Percentiles rank a stretch among this genome's conserved stretches.
phyloP scores from a whole-genome alignment of 2,329 filamentous ascomycete species.

The Alternaria postmessia region DNA sequence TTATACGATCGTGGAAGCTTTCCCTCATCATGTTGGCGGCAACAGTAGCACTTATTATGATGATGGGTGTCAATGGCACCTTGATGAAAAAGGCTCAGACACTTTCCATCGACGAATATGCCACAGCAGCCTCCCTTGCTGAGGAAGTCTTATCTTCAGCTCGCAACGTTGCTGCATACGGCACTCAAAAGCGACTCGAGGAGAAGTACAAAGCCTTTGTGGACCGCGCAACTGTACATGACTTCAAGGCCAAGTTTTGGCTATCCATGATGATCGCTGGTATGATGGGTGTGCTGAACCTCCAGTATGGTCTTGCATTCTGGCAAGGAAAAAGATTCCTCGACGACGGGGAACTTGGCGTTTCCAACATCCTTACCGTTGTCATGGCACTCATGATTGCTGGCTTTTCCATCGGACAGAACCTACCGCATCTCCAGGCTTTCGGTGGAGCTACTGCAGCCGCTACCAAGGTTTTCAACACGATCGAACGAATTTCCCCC shows the following conservation, averaged over 20 bases:
- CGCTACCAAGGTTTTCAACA: constrained; percentile 89
- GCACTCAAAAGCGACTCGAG: constrained; percentile 91
- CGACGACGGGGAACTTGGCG: constrained; percentile 60
- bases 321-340: constrained; percentile 67
- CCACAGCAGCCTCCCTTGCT: constrained; percentile 83
- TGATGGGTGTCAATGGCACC: constrained; percentile 76
- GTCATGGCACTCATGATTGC: constrained; percentile 92
- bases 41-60: constrained; percentile 77
- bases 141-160: constrained; percentile 96
- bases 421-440: constrained; percentile 78
- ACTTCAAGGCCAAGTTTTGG: constrained; percentile 76
- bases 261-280: constrained; percentile 81
- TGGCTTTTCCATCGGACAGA: constrained; percentile 82
- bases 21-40: constrained; percentile 86
- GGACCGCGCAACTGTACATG: constrained; percentile 74
- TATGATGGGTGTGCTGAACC: constrained; percentile 84
- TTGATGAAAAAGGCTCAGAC: constrained; percentile 82
- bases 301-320: constrained; percentile 66
- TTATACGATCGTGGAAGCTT: constrained; percentile 91
- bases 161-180: constrained; percentile 90
- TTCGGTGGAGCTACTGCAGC: constrained; percentile 86
- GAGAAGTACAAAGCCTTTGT: constrained; percentile 83
- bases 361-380: constrained; percentile 81
- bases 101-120: constrained; percentile 77
- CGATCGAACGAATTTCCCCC: constrained; percentile 87